Conservation (phyloP, 2,329 filamentous ascomycete species). For the Beauveria rudraprayagi region DNA sequence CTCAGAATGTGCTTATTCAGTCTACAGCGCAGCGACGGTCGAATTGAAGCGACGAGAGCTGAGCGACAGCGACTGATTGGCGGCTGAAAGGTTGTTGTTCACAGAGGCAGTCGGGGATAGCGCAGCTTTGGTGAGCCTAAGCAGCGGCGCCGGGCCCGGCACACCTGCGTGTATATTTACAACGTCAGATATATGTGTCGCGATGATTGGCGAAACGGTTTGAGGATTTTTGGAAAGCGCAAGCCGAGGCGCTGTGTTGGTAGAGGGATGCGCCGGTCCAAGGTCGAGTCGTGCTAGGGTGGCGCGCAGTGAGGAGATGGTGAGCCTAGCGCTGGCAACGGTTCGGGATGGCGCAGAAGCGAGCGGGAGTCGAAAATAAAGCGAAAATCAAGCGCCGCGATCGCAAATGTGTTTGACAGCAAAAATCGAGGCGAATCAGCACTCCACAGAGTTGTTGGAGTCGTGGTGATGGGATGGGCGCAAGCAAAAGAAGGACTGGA, state of each 20-base stretch:
- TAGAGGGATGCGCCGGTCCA: neutral
- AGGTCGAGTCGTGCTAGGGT: neutral
- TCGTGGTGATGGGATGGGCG: slow-evolving; percentile 18
- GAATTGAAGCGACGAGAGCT: neutral
- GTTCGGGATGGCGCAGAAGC: neutral
- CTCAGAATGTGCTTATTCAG: neutral
- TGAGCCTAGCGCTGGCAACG: slow-evolving; percentile 1
- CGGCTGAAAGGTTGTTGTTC: slow-evolving; percentile 1
- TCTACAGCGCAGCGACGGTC: neutral
- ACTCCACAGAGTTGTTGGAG: slow-evolving; percentile 9
- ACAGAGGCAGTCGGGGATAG: neutral
- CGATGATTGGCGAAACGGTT: neutral
- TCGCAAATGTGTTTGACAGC: slow-evolving; percentile 10
- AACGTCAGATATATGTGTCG: neutral
- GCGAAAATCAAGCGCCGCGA: neutral
- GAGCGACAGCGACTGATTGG: slow-evolving; percentile 7
- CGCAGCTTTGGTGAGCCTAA: neutral
- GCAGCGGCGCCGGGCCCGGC: neutral
- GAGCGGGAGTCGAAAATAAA: neutral
- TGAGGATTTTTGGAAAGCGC: neutral
- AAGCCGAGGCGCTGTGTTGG: neutral
- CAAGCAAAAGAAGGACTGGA: slow-evolving; percentile 28
- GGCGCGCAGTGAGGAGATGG: neutral
- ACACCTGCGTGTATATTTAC: neutral
- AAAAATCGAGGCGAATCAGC: slow-evolving; percentile 10